These are phyloP conservation scores for Epichloe bromicola DNA, from an alignment of 2,329 filamentous ascomycete genomes.

Conservation along the genomic window DNA sequence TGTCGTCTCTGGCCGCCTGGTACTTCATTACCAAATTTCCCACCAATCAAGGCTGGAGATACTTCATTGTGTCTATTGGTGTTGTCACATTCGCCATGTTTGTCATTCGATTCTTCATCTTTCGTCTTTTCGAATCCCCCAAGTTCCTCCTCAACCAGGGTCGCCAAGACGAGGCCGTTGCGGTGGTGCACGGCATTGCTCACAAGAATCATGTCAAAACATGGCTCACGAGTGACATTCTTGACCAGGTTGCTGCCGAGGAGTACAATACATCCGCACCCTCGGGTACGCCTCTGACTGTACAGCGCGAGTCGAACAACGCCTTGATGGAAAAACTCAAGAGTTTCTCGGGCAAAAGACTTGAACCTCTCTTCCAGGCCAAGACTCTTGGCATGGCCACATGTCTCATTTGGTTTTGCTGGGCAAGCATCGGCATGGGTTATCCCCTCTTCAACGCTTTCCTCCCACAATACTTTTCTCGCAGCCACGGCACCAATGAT, in stretches of 20 bases:
- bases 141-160: slow-evolving; percentile 71
- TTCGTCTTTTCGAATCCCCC: slow-evolving; percentile 73
- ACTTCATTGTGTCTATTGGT: slow-evolving; percentile 59
- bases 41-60: slow-evolving; percentile 62
- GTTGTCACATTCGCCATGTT: slow-evolving; percentile 67
- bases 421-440: slow-evolving; percentile 72
- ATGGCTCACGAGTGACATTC: slow-evolving; percentile 61
- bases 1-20: slow-evolving; percentile 62
- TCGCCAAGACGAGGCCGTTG: slow-evolving; percentile 65
- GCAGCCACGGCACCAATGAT: slow-evolving; percentile 30
- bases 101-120: slow-evolving; percentile 62
- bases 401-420: slow-evolving; percentile 59
- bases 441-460: slow-evolving; percentile 86
- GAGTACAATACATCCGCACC: slow-evolving; percentile 19
- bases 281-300: slow-evolving; percentile 6
- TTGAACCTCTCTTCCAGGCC: slow-evolving; percentile 51
- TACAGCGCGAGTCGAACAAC: slow-evolving; percentile 15
- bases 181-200: slow-evolving; percentile 67
- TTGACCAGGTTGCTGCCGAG: slow-evolving; percentile 40
- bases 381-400: slow-evolving; percentile 40
- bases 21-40: slow-evolving; percentile 59
- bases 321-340: slow-evolving; percentile 46
- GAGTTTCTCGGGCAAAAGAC: slow-evolving; percentile 53
- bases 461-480: slow-evolving; percentile 69
- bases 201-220: slow-evolving; percentile 56